Conservation (phyloP, 164 flowering plant genomes). For the Buxus sempervirens region DNA sequence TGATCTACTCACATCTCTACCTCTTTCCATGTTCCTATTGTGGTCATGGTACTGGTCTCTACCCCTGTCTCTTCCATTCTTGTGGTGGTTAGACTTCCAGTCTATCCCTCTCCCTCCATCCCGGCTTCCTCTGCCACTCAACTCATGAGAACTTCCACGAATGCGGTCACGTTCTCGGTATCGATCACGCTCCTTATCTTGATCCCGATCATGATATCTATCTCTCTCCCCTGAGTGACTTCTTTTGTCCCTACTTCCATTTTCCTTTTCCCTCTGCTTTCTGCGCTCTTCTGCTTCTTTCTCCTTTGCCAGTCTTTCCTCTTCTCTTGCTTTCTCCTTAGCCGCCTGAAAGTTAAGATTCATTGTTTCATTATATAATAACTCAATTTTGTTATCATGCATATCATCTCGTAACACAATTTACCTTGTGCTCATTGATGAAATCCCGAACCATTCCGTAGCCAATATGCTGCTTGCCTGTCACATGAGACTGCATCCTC, state of each 20-base stretch:
- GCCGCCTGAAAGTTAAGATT: slow-evolving; percentile 46
- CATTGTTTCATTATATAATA: background rate
- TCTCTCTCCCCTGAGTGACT: slow-evolving; percentile 75
- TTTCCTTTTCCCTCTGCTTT: slow-evolving; percentile 73
- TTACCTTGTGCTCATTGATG: slow-evolving; percentile 74
- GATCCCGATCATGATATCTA: slow-evolving; percentile 52
- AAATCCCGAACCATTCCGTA: slow-evolving; percentile 97
- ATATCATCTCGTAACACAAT: background rate
- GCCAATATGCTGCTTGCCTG: slow-evolving; percentile 98
- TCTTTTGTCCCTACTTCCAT: slow-evolving; percentile 50
- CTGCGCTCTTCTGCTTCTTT: slow-evolving; percentile 86
- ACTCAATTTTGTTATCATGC: background rate
- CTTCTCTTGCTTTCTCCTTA: slow-evolving; percentile 87
- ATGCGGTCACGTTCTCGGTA: slow-evolving; percentile 43
- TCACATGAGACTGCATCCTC: slow-evolving; percentile 93
- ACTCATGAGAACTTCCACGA: slow-evolving; percentile 56
- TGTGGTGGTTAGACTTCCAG: slow-evolving; percentile 40
- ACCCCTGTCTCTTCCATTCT: slow-evolving; percentile 71
- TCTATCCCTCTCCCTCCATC: slow-evolving; percentile 59
- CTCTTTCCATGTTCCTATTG: slow-evolving; percentile 25
- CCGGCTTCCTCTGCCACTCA: slow-evolving; percentile 57
- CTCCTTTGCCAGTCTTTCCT: slow-evolving; percentile 79
- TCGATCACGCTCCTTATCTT: slow-evolving; percentile 47
- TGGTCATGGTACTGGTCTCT: slow-evolving; percentile 64
- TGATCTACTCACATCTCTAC: slow-evolving; percentile 60